Base-by-base conservation (phyloP, 2,329 filamentous ascomycete species). In the Scedosporium aurantiacum region DNA sequence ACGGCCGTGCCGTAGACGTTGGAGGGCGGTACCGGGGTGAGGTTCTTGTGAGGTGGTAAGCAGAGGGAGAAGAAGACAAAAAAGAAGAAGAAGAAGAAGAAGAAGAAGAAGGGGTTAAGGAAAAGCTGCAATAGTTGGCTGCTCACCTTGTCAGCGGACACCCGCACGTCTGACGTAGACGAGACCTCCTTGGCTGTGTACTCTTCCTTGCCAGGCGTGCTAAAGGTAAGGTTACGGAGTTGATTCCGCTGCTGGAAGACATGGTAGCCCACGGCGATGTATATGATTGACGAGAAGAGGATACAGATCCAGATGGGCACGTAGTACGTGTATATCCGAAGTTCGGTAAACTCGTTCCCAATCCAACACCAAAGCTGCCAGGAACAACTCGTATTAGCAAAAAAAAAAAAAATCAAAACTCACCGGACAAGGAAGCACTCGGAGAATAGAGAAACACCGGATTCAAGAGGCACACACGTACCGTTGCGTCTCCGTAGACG, bases 301-400 rank as follows among this genome's bases (percentile, higher is more conserved):
- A 83, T 84, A 68, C 82, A 85, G 10, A 81, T 74, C 82, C 82
- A 85, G 56, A 85, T 82, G 2, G 83, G 79, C 64, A 85, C 75
- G 68, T 85, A 85, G 69, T 85, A 85, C 5, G 81, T 80, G 66
- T 80, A 84, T 52, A 85, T 84, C 37, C 82, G 81, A 14, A 85
- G 74, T 47, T 76, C 74, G 64, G 80, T 80, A 79, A 79, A 84
- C 40, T 75, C 71, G 40, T 73, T 72, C 62, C 77, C 77, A 54
- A 85, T 83, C 82, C 82, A 85, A 69, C 82, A 85, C 82, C 82
- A 85, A 23, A 85, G 77, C 82, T 84, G 57, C 14, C 5, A 8
- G 16, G 32, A 25, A 61, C 23, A 43, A 60, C 37, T 60, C 32
- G 50, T 41, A 28, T 54, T 58, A 40, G 45, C 1, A 54, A 12